phyloP scores from a whole-genome alignment of 2,329 filamentous ascomycete species.

The Fusarium abutilonis region DNA sequence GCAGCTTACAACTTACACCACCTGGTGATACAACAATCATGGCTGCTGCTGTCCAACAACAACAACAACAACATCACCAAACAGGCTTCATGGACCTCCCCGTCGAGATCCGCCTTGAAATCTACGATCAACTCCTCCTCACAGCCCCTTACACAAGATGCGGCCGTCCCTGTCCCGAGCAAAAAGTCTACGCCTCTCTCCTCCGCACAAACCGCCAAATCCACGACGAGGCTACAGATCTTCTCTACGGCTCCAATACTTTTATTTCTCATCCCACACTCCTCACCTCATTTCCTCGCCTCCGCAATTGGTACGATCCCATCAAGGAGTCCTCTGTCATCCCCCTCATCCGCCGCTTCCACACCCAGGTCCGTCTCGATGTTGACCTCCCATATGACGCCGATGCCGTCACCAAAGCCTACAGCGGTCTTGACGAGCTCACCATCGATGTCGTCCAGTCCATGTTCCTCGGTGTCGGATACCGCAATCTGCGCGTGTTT shows the following conservation, averaged over 20 bases:
- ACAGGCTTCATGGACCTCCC: slow-evolving; percentile 54
- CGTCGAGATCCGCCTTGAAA: slow-evolving; percentile 58
- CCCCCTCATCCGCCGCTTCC: slow-evolving; percentile 52
- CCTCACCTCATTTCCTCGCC: slow-evolving; percentile 55
- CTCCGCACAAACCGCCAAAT: slow-evolving; percentile 54
- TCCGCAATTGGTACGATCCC: slow-evolving; percentile 48
- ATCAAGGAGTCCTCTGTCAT: slow-evolving; percentile 46
- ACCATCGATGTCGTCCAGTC: slow-evolving; percentile 54
- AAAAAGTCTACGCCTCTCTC: slow-evolving; percentile 51
- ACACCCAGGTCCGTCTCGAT: slow-evolving; percentile 55
- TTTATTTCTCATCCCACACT: slow-evolving; percentile 56
- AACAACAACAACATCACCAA: slow-evolving; percentile 28
- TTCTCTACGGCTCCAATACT: slow-evolving; percentile 57
- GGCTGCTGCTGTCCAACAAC: slow-evolving; percentile 34
- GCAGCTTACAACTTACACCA: slow-evolving; percentile 6
- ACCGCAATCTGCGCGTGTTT: slow-evolving; percentile 53
- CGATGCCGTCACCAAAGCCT: slow-evolving; percentile 46
- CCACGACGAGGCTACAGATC: slow-evolving; percentile 53
- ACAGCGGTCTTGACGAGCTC: slow-evolving; percentile 53
- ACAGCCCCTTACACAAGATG: slow-evolving; percentile 47
- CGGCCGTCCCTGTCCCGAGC: slow-evolving; percentile 26
- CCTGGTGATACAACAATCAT: slow-evolving; percentile 21
- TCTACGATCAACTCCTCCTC: slow-evolving; percentile 56
- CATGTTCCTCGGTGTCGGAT: slow-evolving; percentile 52
- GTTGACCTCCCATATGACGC: slow-evolving; percentile 49